Evolutionary conservation across 1,284 basidiomycete genomes (phyloP), one percentile per base, ranked within the genome.

Genomic region (Puccinia polysora): DNA sequence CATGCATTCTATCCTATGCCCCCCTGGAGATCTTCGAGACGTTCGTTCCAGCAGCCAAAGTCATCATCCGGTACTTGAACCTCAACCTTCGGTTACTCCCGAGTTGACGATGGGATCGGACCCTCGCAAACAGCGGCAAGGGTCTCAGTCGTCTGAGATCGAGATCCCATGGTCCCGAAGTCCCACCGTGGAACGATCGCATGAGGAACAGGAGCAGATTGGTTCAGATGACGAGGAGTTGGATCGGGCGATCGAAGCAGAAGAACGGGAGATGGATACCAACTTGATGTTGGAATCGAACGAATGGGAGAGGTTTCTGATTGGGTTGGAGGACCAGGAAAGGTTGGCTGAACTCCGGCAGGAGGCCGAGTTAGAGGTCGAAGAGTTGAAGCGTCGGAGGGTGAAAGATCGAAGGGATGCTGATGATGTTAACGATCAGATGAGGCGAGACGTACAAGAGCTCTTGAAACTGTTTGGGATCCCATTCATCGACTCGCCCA

Each of bases 401-500:
- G 63, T 34, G 3, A 59, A 59, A 67, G 55, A 65, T 53, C 23
- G 65, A 59, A 32, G 71, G 15, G 63, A 65, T 62, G 65, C 65
- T 32, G 71, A 71, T 59, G 58, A 71, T 12, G 59, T 71, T 12
- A 71, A 52, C 5, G 2, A 52, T 8, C 56, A 71, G n/a, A 71
- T 71, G 68, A 52, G 47, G 10, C 43, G 36, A 20, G 68, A 71
- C n/a, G 53, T 71, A 30, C 68, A 71, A 38, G 74, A 76, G 60
- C 75, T 80, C 84, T 83, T 99, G 40, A 87, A 91, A 30, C 84
- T 97, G 12, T 97, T 97, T 78, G 96, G 96, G 25, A 91, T 98
- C 68, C 96, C 96, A 1, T 99, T 96, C 80, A 91, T 98, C 76
- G 97, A 93, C 0, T 96, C 96, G 2, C 96, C 96, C 0, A 95